These are phyloP conservation scores for Globisporangium nunn DNA, from an alignment of 352 stramenopile species.

Conservation along the genomic window DNA sequence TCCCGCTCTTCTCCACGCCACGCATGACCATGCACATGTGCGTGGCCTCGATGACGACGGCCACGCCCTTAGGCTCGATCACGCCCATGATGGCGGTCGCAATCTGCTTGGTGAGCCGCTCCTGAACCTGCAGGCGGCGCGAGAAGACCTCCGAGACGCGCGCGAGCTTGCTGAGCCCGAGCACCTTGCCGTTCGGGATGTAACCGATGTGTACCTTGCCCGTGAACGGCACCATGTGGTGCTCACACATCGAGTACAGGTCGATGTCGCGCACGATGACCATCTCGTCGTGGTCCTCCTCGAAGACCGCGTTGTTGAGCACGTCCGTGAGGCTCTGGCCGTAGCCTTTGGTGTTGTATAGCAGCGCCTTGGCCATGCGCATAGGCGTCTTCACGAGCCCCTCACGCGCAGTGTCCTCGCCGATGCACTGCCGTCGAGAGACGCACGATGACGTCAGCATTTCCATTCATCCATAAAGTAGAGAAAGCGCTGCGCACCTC, in stretches of 20 bases:
- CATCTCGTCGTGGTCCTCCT: constrained; percentile 98
- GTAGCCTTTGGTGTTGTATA: constrained; percentile 97
- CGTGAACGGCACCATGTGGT: constrained; percentile 99
- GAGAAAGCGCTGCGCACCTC: constrained; percentile 42
- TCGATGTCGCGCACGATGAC: constrained; percentile 99
- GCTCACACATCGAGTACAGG: constrained; percentile 98
- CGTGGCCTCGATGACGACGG: constrained; percentile 97
- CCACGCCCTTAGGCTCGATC: constrained; percentile 95
- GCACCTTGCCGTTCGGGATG: constrained; percentile 94
- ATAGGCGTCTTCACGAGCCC: constrained; percentile 95
- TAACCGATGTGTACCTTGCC: constrained; percentile 94
- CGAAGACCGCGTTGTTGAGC: constrained; percentile 97
- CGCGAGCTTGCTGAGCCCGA: constrained; percentile 98
- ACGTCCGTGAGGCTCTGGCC: constrained; percentile 83
- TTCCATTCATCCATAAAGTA: background rate
- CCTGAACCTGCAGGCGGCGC: constrained; percentile 97
- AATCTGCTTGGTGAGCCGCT: constrained; percentile 99
- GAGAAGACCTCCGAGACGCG: constrained; percentile 97
- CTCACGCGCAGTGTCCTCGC: constrained; percentile 93
- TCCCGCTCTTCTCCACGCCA: constrained; percentile 96
- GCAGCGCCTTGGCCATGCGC: constrained; percentile 94
- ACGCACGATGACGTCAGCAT: constrained; percentile 3
- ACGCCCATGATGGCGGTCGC: constrained; percentile 96
- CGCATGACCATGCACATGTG: constrained; percentile 99
- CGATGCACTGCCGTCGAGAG: constrained; percentile 57